These are phyloP conservation scores for Fusarium zealandicum DNA, from an alignment of 2,329 filamentous ascomycete species.

Conservation along the genomic window DNA sequence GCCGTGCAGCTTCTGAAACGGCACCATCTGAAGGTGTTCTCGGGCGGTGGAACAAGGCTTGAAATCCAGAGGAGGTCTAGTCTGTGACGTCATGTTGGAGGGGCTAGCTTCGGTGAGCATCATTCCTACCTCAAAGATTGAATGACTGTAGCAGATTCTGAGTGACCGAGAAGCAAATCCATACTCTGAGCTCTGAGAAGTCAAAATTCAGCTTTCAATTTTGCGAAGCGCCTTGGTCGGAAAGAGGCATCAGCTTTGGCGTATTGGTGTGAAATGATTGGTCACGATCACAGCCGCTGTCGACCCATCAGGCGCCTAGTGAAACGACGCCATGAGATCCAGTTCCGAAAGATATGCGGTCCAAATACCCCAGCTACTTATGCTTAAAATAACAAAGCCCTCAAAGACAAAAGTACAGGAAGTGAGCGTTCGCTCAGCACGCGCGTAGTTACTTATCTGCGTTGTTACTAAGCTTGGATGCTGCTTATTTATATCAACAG, in stretches of 20 bases:
- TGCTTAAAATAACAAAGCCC: conserved; percentile 13
- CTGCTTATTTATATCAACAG: too few species aligned
- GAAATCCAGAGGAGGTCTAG: background rate
- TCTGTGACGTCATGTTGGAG: conserved; percentile 26
- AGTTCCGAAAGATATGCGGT: background rate
- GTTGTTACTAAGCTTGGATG: too few species aligned
- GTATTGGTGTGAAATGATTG: conserved; percentile 27
- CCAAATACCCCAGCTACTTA: conserved; percentile 9
- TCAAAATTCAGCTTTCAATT: conserved; percentile 1
- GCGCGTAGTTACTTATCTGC: too few species aligned
- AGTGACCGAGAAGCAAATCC: background rate
- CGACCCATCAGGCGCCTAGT: conserved; percentile 22
- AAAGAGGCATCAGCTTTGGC: conserved; percentile 4
- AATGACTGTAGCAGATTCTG: background rate
- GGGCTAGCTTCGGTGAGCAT: background rate
- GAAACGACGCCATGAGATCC: conserved; percentile 14
- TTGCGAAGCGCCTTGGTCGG: conserved; percentile 26
- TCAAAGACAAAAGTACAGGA: background rate
- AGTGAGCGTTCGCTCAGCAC: background rate
- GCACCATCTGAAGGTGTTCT: conserved; percentile 6
- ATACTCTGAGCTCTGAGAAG: background rate
- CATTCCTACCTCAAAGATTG: background rate
- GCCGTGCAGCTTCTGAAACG: conserved; percentile 37
- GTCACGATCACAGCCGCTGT: conserved; percentile 16
- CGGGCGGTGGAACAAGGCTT: conserved; percentile 5